These are phyloP conservation scores for Hypoxylon sp. DNA, from an alignment of 2,329 filamentous ascomycete species.

Conservation along the genomic window DNA sequence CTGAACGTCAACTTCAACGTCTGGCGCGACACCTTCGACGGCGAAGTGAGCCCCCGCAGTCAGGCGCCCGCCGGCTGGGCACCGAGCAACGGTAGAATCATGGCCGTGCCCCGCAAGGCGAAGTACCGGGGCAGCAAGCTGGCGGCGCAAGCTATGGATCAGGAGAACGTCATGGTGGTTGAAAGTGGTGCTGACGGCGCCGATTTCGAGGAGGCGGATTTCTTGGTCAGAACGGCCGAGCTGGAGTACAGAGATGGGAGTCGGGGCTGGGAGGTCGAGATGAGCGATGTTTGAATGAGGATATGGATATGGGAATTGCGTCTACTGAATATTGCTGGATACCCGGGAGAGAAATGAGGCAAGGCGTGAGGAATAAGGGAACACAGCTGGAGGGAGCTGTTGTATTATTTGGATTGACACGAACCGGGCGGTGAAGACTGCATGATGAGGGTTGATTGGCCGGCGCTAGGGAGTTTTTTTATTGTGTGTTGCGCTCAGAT, in stretches of 20 bases:
- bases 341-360: conserved; percentile 8
- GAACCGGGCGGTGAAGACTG: conserved; percentile 21
- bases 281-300: conserved; percentile 55
- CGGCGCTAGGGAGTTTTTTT: conserved; percentile 20
- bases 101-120: conserved; percentile 63
- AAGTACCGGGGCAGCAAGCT: conserved; percentile 46
- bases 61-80: conserved; percentile 57
- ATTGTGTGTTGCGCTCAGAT: conserved; percentile 2
- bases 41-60: conserved; percentile 60
- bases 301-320: background rate
- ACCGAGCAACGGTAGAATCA: conserved; percentile 58
- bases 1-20: conserved; percentile 50
- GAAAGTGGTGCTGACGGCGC: conserved; percentile 45
- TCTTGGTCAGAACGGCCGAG: conserved; percentile 64
- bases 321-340: conserved; percentile 12
- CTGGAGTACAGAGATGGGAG: conserved; percentile 29
- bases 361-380: background rate
- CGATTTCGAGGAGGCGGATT: conserved; percentile 80
- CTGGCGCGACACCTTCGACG: conserved; percentile 54
- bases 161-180: conserved; percentile 63
- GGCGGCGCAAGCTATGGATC: conserved; percentile 52
- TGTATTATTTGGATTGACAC: conserved; percentile 21
- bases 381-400: conserved; percentile 12
- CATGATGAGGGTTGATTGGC: conserved; percentile 13
- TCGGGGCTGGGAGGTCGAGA: conserved; percentile 58